These are phyloP conservation scores for Plasmodiophora brassicae DNA, from an alignment of 208 protist genomes.

Conservation along the genomic window DNA sequence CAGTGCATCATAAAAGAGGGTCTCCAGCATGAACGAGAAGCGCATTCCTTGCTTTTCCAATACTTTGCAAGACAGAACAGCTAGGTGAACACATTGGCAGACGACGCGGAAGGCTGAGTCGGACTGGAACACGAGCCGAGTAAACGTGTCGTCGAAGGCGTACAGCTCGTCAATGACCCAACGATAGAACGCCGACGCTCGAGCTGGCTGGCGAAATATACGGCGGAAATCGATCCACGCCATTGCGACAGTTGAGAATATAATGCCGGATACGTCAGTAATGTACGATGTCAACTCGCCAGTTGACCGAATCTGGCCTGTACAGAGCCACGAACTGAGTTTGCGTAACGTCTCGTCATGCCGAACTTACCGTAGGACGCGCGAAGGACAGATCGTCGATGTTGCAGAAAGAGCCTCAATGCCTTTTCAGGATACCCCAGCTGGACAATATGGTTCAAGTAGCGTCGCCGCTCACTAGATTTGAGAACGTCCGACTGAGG, in stretches of 20 bases:
- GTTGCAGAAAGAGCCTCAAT: background rate
- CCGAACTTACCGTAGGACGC: background rate
- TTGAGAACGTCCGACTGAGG: background rate
- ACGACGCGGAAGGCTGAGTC: background rate
- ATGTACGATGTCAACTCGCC: background rate
- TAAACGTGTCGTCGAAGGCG: background rate
- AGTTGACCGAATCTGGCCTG: background rate
- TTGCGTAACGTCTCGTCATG: background rate
- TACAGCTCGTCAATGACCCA: background rate
- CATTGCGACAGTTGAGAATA: background rate
- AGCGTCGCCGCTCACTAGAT: background rate
- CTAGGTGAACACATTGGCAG: constrained; percentile 13
- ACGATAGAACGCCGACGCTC: background rate
- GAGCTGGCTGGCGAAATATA: background rate
- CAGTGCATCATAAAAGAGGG: background rate
- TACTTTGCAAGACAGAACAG: constrained; percentile 18
- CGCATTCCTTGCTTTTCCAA: background rate
- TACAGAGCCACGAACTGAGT: background rate
- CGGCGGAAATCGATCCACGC: background rate
- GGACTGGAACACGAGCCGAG: background rate
- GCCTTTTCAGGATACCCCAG: background rate
- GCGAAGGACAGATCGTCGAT: background rate
- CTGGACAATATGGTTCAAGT: background rate
- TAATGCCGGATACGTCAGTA: background rate
- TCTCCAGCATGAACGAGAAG: background rate